Percentiles rank a stretch among this genome's conserved stretches.
These are phyloP conservation scores for Ceratocystis ficicola DNA, from an alignment of 2,329 filamentous ascomycete genomes.

Conservation along the genomic window DNA sequence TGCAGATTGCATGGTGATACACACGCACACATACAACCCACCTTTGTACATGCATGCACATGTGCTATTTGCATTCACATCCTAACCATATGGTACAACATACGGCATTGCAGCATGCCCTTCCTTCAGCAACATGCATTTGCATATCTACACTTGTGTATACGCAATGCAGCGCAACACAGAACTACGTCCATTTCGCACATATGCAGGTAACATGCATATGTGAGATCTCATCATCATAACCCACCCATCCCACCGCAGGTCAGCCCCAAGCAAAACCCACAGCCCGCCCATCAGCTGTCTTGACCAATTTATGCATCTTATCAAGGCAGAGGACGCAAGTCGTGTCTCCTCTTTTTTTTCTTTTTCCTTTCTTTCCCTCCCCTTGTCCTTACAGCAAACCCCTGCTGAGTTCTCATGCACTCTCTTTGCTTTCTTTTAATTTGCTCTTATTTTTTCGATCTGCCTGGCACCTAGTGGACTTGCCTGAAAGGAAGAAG, in stretches of 20 bases:
- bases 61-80: neutral
- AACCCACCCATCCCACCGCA: neutral
- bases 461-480: neutral
- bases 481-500: neutral
- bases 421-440: neutral
- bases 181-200: neutral
- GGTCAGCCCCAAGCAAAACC: neutral
- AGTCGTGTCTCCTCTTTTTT: neutral
- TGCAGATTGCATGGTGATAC: neutral
- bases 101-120: neutral
- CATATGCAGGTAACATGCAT: slow-evolving; percentile 5
- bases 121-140: too few species aligned
- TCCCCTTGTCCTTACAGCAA: neutral
- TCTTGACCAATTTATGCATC: slow-evolving; percentile 8
- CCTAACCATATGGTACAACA: neutral
- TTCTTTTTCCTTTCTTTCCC: neutral
- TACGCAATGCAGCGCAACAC: neutral
- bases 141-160: neutral
- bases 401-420: neutral
- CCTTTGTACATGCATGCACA: neutral
- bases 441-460: neutral
- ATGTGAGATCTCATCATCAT: slow-evolving; percentile 9
- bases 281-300: slow-evolving; percentile 7
- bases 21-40: neutral
- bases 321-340: neutral